Evolutionary conservation across 2,329 filamentous ascomycete species (phyloP).

Genomic region (Graphilbum fragrans): DNA sequence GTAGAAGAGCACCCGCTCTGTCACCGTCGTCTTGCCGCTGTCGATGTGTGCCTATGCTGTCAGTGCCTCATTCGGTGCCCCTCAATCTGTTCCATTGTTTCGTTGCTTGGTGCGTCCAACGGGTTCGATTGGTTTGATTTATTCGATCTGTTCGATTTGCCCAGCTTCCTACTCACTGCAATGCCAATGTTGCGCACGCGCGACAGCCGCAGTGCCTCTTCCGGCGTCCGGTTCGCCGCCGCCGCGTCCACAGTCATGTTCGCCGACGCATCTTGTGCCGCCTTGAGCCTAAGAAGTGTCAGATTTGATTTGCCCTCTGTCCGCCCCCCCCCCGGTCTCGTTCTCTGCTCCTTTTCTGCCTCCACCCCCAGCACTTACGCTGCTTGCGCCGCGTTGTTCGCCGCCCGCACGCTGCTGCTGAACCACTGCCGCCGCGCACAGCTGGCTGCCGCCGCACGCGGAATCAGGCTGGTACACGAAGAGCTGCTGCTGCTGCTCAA

Average conservation of each 20-base stretch:
- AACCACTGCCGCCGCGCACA: conserved; percentile 20
- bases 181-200: conserved; percentile 95
- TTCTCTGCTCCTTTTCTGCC: neutral
- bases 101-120: too few species aligned
- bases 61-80: too few species aligned
- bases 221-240: conserved; percentile 67
- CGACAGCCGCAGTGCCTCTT: conserved; percentile 66
- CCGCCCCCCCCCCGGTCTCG: neutral
- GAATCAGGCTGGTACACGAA: too few species aligned
- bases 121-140: neutral
- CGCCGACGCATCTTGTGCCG: conserved; percentile 38
- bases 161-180: conserved; percentile 60
- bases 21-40: conserved; percentile 93
- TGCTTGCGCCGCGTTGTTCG: conserved; percentile 22
- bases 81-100: too few species aligned
- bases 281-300: conserved; percentile 28
- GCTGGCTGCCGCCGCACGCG: too few species aligned
- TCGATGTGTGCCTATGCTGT: conserved; percentile 87
- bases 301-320: neutral
- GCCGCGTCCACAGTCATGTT: conserved; percentile 46
- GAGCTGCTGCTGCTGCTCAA: neutral
- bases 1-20: conserved; percentile 95
- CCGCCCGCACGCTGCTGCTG: conserved; percentile 21
- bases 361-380: conserved; percentile 25
- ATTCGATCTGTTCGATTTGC: too few species aligned